phyloP scores from a whole-genome alignment of 2,329 filamentous ascomycete genomes.

The Penicillium thymicola region DNA sequence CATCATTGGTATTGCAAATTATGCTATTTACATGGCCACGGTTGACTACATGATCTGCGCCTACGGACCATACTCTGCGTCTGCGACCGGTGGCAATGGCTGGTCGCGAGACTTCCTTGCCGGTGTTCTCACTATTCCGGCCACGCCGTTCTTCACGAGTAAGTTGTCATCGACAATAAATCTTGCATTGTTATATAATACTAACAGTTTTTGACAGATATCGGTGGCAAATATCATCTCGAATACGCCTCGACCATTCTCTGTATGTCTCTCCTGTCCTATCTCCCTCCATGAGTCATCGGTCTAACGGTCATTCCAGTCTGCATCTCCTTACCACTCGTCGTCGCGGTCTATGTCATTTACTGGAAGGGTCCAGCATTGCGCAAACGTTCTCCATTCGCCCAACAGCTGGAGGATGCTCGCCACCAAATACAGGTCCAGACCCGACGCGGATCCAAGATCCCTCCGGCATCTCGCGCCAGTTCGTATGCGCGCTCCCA shows the following conservation, averaged over 20 bases:
- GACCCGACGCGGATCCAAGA: constrained; percentile 32
- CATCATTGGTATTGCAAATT: constrained; percentile 63
- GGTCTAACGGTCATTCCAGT: constrained; percentile 20
- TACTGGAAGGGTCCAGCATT: constrained; percentile 63
- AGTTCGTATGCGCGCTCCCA: constrained; percentile 40
- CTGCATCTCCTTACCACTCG: constrained; percentile 59
- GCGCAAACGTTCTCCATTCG: constrained; percentile 61
- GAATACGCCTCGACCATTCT: constrained; percentile 63
- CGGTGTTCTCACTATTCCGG: constrained; percentile 60
- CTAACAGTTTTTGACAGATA: constrained; percentile 40
- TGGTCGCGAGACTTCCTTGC: constrained; percentile 64
- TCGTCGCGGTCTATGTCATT: constrained; percentile 62
- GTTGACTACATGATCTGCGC: constrained; percentile 68
- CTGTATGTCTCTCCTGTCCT: constrained; percentile 21
- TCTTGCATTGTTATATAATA: neutral
- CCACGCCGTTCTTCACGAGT: constrained; percentile 51
- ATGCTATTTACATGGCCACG: constrained; percentile 62
- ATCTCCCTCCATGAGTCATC: neutral
- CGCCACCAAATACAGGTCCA: constrained; percentile 30
- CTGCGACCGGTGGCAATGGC: constrained; percentile 65
- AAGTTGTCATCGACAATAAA: constrained; percentile 17
- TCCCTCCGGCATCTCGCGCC: constrained; percentile 35
- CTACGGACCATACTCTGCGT: constrained; percentile 64
- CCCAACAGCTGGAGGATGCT: constrained; percentile 57
- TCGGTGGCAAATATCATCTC: constrained; percentile 53